A percentile compares a stretch with the other conserved stretches of the same genome.
Conservation (phyloP, 2,329 filamentous ascomycete species). For the Neopestalotiopsis sp. region DNA sequence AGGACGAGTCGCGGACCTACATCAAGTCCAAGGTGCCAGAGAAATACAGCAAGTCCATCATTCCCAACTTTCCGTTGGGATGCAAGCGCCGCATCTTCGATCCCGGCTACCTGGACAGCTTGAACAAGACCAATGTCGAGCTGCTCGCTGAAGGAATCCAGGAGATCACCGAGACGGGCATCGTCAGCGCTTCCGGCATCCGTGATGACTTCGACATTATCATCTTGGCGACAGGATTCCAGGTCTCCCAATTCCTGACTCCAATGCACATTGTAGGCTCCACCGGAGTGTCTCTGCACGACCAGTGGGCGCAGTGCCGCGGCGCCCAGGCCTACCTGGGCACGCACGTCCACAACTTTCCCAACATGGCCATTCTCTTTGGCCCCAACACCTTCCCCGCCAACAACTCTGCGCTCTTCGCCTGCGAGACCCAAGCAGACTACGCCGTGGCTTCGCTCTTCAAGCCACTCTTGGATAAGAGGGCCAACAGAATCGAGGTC, state of each 20-base stretch:
- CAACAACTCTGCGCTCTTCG: constrained; percentile 34
- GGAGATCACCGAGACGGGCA: constrained; percentile 33
- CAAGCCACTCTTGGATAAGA: constrained; percentile 36
- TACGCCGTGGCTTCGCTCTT: constrained; percentile 37
- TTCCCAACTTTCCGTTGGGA: constrained; percentile 40
- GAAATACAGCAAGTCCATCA: constrained; percentile 36
- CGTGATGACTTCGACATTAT: constrained; percentile 32
- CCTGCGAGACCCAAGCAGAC: constrained; percentile 32
- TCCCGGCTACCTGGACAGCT: constrained; percentile 37
- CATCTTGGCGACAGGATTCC: constrained; percentile 36
- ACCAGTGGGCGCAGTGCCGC: constrained; percentile 33
- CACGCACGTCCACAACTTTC: constrained; percentile 36
- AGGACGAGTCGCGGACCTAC: constrained; percentile 28
- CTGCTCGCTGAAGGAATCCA: constrained; percentile 32
- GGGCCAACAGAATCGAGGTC: constrained; percentile 40
- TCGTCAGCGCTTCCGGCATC: constrained; percentile 27
- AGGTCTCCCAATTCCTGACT: constrained; percentile 31
- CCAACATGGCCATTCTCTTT: constrained; percentile 38
- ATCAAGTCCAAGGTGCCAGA: constrained; percentile 32
- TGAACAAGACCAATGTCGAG: constrained; percentile 38
- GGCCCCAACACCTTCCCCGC: constrained; percentile 34
- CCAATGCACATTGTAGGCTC: constrained; percentile 34
- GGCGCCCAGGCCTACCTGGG: constrained; percentile 38
- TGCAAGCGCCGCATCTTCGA: constrained; percentile 44
- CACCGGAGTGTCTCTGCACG: constrained; percentile 27